phyloP scores from a whole-genome alignment of 257 asterid genomes.

The Pogostemon cablin region DNA sequence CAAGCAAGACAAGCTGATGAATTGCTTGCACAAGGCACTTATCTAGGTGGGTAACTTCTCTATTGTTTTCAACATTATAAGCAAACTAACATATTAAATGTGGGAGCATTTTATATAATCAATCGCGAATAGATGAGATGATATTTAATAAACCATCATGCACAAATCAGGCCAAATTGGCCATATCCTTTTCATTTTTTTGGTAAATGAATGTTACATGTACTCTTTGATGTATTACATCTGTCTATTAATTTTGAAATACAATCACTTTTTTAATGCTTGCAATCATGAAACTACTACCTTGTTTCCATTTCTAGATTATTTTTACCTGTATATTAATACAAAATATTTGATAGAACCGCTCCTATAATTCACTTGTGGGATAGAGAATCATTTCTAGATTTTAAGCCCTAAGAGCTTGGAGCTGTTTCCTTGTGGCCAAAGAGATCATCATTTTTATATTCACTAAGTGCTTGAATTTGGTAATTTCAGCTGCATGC shows the following conservation, averaged over 20 bases:
- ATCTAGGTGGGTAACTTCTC: constrained; percentile 55
- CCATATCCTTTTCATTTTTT: background rate
- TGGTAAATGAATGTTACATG: background rate
- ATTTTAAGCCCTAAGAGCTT: background rate
- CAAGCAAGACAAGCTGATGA: constrained; percentile 85
- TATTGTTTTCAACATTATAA: background rate
- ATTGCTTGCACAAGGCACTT: constrained; percentile 61
- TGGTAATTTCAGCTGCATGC: constrained; percentile 9
- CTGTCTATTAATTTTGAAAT: background rate
- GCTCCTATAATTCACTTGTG: background rate
- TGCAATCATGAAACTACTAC: background rate
- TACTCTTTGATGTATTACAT: background rate
- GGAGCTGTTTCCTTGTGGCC: background rate
- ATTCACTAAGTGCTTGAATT: background rate
- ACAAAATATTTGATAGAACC: background rate
- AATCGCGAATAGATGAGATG: background rate
- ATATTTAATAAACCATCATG: background rate
- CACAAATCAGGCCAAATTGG: background rate
- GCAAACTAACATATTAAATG: background rate
- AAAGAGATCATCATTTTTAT: background rate
- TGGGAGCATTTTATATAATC: background rate
- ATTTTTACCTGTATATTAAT: background rate
- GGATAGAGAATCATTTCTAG: background rate
- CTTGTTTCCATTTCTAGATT: background rate
- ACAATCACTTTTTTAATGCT: background rate